Evolutionary conservation across 2,329 filamentous ascomycete species (phyloP), one percentile per base, ranked within the genome.

Genomic region (Xylaria sp.): DNA sequence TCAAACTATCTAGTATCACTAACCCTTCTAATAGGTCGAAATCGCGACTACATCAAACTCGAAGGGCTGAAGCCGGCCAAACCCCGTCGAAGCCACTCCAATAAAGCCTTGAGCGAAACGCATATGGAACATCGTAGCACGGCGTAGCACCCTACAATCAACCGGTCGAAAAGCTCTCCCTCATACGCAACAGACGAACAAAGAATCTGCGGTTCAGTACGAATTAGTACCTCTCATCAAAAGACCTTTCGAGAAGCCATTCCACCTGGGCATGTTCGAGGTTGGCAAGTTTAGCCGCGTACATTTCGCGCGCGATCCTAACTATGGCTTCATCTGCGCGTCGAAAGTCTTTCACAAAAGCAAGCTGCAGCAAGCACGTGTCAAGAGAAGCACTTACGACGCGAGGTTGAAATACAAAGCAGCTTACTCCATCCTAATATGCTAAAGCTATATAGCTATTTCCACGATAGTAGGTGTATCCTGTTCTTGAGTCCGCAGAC

Each of bases 281-380:
- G 27, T 58, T 35, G 54, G 54, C 35, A 58, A 58, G 35, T 42
- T 58, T 16, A 21, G 54, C 35, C 54, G 35, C 2, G 35, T 57
- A 42, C 44, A 42, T 16, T 8, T 44, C 5, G 54, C 54, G 12
- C 54, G 54, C 21, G 54, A 58, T 12, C 54, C 35, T 8, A 12
- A 18, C 1, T 3, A 29, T 27, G 23, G 23, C 12, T 44, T 18
- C 23, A 44, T 58, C n/a, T 58, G 23, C 6, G 54, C 35, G 3
- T 23, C 44, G 1, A 44, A 58, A 9, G 16, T 29, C 12, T n/a
- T 58, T 18, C n/a, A 58, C 21, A 58, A 42, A 35, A 44, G 6
- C 3, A 35, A 58, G 21, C 4, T 58, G 10, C 54, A 29, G 6
- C 54, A 58, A 5, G 35, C 12, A n/a, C 21, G 35, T 12, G 2